Conservation (phyloP, 352 stramenopile species). For the Elongisporangium anandrum region DNA sequence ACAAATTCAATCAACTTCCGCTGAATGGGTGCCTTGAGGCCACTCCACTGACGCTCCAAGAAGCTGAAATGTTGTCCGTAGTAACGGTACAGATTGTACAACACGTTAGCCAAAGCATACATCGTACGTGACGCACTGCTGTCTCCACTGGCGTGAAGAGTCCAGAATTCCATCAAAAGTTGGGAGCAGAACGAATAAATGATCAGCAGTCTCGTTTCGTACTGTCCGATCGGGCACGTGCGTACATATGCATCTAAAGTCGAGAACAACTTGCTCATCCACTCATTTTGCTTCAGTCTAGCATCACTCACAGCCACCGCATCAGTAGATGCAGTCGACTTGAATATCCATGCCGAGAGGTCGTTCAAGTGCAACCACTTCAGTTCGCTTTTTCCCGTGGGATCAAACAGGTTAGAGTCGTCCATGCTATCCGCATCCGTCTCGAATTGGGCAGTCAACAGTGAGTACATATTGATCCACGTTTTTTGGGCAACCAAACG, state of each 20-base stretch:
- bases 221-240: slow-evolving; percentile 87
- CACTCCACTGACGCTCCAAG: slow-evolving; percentile 78
- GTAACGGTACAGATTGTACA: slow-evolving; percentile 93
- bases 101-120: slow-evolving; percentile 78
- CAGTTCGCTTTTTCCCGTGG: slow-evolving; percentile 16
- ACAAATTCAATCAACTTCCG: slow-evolving; percentile 97
- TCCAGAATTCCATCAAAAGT: slow-evolving; percentile 76
- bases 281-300: slow-evolving; percentile 44
- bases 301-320: not conserved
- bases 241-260: slow-evolving; percentile 91
- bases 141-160: not conserved
- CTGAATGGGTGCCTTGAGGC: slow-evolving; percentile 93
- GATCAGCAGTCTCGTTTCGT: slow-evolving; percentile 86
- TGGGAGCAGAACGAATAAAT: slow-evolving; percentile 87
- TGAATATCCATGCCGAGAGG: slow-evolving; percentile 63
- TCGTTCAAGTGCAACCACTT: slow-evolving; percentile 67
- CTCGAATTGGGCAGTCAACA: slow-evolving; percentile 79
- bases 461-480: slow-evolving; percentile 87
- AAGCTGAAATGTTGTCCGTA: slow-evolving; percentile 91
- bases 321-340: slow-evolving; percentile 12
- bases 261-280: slow-evolving; percentile 80
- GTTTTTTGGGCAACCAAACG: slow-evolving; percentile 72
- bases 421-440: slow-evolving; percentile 24
- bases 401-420: slow-evolving; percentile 2
- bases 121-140: slow-evolving; percentile 23